These are phyloP conservation scores for Myriosclerotinia duriaeana DNA, from an alignment of 2,329 filamentous ascomycete genomes.

Conservation along the genomic window DNA sequence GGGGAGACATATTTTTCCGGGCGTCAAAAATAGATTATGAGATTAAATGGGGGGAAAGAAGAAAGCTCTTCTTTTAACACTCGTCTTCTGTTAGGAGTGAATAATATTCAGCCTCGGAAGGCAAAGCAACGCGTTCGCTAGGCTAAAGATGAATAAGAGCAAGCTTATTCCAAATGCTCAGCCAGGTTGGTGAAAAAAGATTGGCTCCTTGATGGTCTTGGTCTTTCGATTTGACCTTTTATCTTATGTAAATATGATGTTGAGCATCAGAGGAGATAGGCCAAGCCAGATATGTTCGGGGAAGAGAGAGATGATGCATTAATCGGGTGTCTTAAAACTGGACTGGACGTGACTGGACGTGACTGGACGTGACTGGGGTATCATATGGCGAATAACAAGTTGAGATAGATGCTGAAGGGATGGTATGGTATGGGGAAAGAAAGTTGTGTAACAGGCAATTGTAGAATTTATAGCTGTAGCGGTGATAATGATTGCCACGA, in stretches of 20 bases:
- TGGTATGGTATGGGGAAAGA: background rate
- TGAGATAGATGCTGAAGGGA: background rate
- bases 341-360: background rate
- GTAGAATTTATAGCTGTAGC: conserved; percentile 10
- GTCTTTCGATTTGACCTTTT: background rate
- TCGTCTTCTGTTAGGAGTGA: background rate
- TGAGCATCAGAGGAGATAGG: background rate
- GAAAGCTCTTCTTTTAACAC: conserved; percentile 1
- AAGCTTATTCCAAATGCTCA: background rate
- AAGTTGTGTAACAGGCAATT: background rate
- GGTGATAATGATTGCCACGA: conserved; percentile 18
- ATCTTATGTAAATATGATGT: background rate
- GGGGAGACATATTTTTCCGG: conserved; percentile 28
- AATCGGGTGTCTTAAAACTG: conserved; percentile 5
- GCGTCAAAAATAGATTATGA: background rate
- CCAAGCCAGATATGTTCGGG: background rate
- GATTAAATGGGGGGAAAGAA: background rate
- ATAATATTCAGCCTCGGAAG: background rate
- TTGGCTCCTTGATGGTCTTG: background rate
- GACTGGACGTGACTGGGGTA: background rate
- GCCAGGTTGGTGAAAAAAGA: background rate
- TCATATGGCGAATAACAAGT: background rate
- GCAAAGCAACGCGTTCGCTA: conserved; percentile 3
- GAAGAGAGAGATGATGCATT: background rate
- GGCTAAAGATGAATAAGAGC: background rate